Evolutionary conservation across 306 rosid genomes (phyloP).

Genomic region (Trifolium dubium): DNA sequence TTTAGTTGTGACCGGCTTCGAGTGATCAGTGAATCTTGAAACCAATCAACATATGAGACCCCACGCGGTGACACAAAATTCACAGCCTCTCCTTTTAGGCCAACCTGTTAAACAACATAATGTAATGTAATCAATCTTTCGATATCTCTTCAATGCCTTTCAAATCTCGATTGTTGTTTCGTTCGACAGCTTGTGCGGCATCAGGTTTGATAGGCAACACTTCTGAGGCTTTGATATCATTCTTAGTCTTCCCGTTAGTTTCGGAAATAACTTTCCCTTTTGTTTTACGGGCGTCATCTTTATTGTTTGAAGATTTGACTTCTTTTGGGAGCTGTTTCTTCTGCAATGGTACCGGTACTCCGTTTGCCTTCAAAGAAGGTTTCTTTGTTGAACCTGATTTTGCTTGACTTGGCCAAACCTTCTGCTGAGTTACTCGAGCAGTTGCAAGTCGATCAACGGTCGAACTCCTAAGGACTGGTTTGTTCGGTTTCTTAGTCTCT

Average conservation of each 20-base stretch:
- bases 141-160: no score
- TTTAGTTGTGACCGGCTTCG: constrained; percentile 59
- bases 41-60: constrained; percentile 72
- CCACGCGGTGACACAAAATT: constrained; percentile 59
- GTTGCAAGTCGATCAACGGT: constrained; percentile 88
- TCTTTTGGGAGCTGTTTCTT: constrained; percentile 66
- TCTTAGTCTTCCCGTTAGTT: constrained; percentile 49
- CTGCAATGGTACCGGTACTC: constrained; percentile 43
- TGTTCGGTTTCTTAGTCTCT: constrained; percentile 61
- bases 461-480: constrained; percentile 72
- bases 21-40: constrained; percentile 55
- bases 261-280: constrained; percentile 47
- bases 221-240: constrained; percentile 44
- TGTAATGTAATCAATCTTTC: no score
- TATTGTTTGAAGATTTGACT: constrained; percentile 56
- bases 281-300: constrained; percentile 44
- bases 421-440: constrained; percentile 57
- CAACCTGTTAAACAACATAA: constrained; percentile 59
- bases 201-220: constrained; percentile 47
- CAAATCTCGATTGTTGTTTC: constrained; percentile 5
- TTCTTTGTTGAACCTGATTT: constrained; percentile 58
- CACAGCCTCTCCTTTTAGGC: constrained; percentile 84
- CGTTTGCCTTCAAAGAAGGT: constrained; percentile 57
- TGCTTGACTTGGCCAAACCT: constrained; percentile 49
- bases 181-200: constrained; percentile 44